A percentile compares a stretch with the other conserved stretches of the same genome.
These are phyloP conservation scores for Penicillium argentinense DNA, from an alignment of 495 filamentous ascomycete genomes.

Conservation along the genomic window DNA sequence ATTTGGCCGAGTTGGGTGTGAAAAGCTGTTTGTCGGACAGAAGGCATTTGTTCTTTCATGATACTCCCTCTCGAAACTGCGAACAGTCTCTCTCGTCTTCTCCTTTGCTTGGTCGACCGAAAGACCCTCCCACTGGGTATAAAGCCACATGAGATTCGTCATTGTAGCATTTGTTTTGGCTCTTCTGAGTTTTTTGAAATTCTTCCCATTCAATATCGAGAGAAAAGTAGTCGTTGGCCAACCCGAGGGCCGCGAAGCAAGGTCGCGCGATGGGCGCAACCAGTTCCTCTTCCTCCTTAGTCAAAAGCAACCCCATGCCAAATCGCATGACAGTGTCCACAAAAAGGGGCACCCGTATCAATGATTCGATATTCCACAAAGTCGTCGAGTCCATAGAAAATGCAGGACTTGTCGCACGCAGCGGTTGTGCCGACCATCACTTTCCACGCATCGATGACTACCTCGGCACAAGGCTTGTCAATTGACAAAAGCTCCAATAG, in stretches of 20 bases:
- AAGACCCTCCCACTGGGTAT: conserved; percentile 21
- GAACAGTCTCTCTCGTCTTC: conserved; percentile 12
- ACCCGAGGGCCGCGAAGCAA: conserved; percentile 23
- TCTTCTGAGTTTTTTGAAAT: conserved; percentile 9
- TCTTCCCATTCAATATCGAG: conserved; percentile 29
- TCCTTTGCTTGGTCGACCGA: conserved; percentile 15
- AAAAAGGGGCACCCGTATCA: conserved; percentile 26
- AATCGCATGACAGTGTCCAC: conserved; percentile 23
- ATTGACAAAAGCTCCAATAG: conserved; percentile 23
- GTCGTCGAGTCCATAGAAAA: conserved; percentile 19
- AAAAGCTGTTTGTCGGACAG: conserved; percentile 6
- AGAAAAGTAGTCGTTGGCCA: conserved; percentile 26
- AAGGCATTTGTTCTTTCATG: conserved; percentile 11
- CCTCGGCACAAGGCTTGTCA: conserved; percentile 20
- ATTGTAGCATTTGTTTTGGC: conserved; percentile 9
- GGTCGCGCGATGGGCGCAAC: conserved; percentile 14
- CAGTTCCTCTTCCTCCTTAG: conserved; percentile 10
- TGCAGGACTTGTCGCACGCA: conserved; percentile 16
- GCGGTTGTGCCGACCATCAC: conserved; percentile 25
- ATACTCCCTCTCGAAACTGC: conserved; percentile 15
- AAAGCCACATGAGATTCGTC: conserved; percentile 26
- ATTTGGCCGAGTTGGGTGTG: conserved; percentile 6
- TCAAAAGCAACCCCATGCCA: conserved; percentile 22
- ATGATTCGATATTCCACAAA: conserved; percentile 27
- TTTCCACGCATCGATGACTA: conserved; percentile 23